Conservation (phyloP, 768 basidiomycete species). For the Tulasnella calospora region DNA sequence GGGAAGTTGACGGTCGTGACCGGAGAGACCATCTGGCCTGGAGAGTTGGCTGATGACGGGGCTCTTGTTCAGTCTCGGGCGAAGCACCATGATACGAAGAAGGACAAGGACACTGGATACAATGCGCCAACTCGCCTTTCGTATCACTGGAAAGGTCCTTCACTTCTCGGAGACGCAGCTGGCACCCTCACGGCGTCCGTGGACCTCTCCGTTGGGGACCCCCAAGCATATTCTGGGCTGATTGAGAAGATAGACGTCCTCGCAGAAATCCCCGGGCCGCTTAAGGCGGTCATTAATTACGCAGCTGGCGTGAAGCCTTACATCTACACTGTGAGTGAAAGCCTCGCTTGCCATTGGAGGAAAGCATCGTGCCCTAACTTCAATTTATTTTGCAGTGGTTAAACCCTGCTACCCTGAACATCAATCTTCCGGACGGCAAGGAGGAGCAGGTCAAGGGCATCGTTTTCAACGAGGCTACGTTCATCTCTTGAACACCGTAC, state of each 20-base stretch:
- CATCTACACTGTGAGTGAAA: constrained; percentile 74
- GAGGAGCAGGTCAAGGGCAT: constrained; percentile 52
- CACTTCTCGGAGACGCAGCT: constrained; percentile 49
- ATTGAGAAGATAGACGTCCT: constrained; percentile 93
- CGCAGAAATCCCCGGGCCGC: constrained; percentile 86
- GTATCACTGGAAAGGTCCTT: constrained; percentile 75
- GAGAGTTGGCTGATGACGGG: constrained; percentile 44
- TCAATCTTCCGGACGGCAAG: constrained; percentile 42
- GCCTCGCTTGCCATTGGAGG: background rate
- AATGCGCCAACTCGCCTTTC: constrained; percentile 59
- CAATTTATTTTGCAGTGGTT: constrained; percentile 44
- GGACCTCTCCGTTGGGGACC: constrained; percentile 53
- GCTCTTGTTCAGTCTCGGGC: constrained; percentile 59
- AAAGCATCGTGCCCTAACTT: background rate
- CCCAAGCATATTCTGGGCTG: constrained; percentile 61
- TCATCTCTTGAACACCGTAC: constrained; percentile 54
- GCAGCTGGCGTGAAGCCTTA: constrained; percentile 90
- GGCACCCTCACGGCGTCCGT: constrained; percentile 56
- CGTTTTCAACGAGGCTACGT: constrained; percentile 87
- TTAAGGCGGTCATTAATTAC: constrained; percentile 90
- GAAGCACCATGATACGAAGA: constrained; percentile 57
- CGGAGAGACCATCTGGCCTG: constrained; percentile 72
- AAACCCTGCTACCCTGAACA: constrained; percentile 50
- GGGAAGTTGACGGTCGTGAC: constrained; percentile 73
- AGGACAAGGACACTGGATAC: constrained; percentile 68